Base-by-base conservation (phyloP, 2,329 filamentous ascomycete genomes). In the Chaetomiaceae sp. region DNA sequence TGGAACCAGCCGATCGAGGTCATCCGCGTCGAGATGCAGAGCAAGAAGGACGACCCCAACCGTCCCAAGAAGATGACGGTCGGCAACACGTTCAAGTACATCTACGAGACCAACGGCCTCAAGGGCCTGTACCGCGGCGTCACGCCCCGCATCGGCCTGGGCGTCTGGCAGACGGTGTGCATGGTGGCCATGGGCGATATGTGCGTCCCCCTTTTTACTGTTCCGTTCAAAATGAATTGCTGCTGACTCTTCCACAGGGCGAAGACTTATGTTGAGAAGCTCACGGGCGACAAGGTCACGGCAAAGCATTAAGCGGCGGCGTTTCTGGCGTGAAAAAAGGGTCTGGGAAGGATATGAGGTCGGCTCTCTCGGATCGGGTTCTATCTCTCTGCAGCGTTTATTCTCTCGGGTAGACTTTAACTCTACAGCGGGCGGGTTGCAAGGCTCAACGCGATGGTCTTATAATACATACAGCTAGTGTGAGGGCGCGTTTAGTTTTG, bases 1-100 rank as follows among this genome's bases (percentile, higher is more conserved):
- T 99, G 94, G 94, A 99, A 99, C 77, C 94, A 99, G 81, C 94
- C 94, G 59, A 99, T 99, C 71, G 94, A 99, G 83, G 94, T 99
- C 70, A 96, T 99, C 71, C 90, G 94, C 61, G 92, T 99, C 58
- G 94, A 99, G 83, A 96, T 99, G 90, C 94, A 99, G 84, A 95
- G 89, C 78, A 97, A 96, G 85, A 96, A 87, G 66, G 89, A 88
- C 65, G 94, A 99, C 71, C 91, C 94, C 57, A 97, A 97, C 80
- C 88, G 94, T 48, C 94, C 94, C 65, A 96, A 96, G 85, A 99
- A 99, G 79, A 87, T 99, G 88, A 97, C 91, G 47, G 94, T 99
- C 59, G 89, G 85, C 64, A 96, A 91, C 74, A 85, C 84, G 53
- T 80, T 83, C 72, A 77, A 71, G 65, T 99, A 99, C 76, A 97